phyloP scores from a whole-genome alignment of 805 yeast species.

The Peterozyma toletana region DNA sequence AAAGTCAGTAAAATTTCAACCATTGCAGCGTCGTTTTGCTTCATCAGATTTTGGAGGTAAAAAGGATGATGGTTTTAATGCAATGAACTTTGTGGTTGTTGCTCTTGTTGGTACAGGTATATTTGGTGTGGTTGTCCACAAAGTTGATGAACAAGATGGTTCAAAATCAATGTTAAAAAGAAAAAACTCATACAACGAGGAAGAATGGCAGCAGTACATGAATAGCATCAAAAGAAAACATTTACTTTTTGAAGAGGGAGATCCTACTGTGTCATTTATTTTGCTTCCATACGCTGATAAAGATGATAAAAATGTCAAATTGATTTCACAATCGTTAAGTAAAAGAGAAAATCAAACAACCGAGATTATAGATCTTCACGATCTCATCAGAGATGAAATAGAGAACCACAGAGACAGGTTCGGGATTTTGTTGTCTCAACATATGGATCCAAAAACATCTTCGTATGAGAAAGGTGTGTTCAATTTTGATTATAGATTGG shows the following conservation, averaged over 20 bases:
- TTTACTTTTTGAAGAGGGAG: constrained; percentile 14
- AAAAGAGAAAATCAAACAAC: constrained; percentile 14
- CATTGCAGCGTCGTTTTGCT: neutral
- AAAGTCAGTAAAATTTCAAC: too few relatives aligned
- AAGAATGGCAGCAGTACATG: constrained; percentile 38
- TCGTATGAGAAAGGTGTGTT: constrained; percentile 17
- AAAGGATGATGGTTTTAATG: constrained; percentile 26
- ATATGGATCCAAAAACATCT: constrained; percentile 18
- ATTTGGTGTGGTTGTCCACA: constrained; percentile 22
- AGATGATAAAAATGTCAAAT: constrained; percentile 19
- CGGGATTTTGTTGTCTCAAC: constrained; percentile 39
- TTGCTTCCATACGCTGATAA: constrained; percentile 30
- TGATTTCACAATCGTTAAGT: neutral
- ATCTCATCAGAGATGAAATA: constrained; percentile 39
- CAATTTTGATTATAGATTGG: constrained; percentile 22
- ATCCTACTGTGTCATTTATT: neutral
- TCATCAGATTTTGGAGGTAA: constrained; percentile 7
- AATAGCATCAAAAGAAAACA: constrained; percentile 21
- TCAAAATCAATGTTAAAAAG: constrained; percentile 18
- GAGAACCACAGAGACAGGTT: constrained; percentile 36
- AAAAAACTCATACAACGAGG: constrained; percentile 36
- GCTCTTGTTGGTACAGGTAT: constrained; percentile 39
- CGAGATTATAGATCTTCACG: constrained; percentile 42
- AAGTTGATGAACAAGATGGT: constrained; percentile 24
- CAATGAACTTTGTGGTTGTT: constrained; percentile 31